A percentile compares a stretch with the other conserved stretches of the same genome.
These are phyloP conservation scores for Thelonectria discophora DNA, from an alignment of 2,329 filamentous ascomycete genomes.

Conservation along the genomic window DNA sequence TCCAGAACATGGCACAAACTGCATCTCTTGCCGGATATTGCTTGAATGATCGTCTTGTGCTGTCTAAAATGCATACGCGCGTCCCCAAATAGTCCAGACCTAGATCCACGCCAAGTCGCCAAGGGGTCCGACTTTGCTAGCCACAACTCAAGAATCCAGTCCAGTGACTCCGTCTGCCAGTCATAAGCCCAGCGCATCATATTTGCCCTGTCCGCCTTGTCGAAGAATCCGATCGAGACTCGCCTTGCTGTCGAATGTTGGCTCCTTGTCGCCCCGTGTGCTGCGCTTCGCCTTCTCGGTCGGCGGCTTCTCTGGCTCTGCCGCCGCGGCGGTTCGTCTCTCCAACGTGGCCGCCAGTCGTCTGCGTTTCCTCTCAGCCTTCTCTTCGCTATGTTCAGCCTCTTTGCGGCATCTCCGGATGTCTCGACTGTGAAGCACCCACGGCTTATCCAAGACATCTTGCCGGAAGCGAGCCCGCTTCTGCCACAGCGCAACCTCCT, in stretches of 20 bases:
- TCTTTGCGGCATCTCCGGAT: slow-evolving; percentile 61
- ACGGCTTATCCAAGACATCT: slow-evolving; percentile 61
- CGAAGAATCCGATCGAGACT: slow-evolving; percentile 41
- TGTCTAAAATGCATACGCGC: slow-evolving; percentile 16
- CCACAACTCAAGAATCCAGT: neutral
- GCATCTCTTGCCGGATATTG: slow-evolving; percentile 14
- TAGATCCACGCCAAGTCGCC: slow-evolving; percentile 26
- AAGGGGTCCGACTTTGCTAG: slow-evolving; percentile 4
- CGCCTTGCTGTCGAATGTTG: slow-evolving; percentile 24
- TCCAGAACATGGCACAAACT: slow-evolving; percentile 34
- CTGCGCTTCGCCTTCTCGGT: slow-evolving; percentile 14
- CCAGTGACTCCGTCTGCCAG: neutral
- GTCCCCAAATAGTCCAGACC: slow-evolving; percentile 24
- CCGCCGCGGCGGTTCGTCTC: slow-evolving; percentile 15
- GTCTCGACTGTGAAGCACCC: slow-evolving; percentile 61
- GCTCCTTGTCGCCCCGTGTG: slow-evolving; percentile 14
- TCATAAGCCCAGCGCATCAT: slow-evolving; percentile 49
- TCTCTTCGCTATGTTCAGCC: slow-evolving; percentile 49
- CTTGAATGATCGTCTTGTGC: slow-evolving; percentile 25
- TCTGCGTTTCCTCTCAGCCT: slow-evolving; percentile 40
- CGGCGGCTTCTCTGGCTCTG: slow-evolving; percentile 10
- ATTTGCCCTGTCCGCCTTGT: slow-evolving; percentile 45
- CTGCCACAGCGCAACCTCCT: slow-evolving; percentile 68
- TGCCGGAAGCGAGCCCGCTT: slow-evolving; percentile 60
- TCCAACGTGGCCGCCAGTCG: slow-evolving; percentile 34